Evolutionary conservation across 2,329 filamentous ascomycete genomes (phyloP).

Genomic region (Plenodomus tracheiphilus): DNA sequence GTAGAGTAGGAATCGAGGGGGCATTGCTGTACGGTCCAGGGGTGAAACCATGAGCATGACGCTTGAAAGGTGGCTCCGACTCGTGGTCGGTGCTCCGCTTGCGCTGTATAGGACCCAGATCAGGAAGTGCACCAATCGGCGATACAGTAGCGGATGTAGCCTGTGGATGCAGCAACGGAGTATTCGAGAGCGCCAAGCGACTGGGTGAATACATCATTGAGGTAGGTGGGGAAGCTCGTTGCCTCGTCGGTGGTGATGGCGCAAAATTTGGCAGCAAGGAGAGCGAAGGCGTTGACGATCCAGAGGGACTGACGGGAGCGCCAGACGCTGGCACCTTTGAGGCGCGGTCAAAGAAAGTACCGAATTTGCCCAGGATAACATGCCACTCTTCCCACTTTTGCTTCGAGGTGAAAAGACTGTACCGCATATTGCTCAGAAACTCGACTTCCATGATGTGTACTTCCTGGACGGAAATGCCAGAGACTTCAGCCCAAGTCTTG

Average conservation of each 20-base stretch:
- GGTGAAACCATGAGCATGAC: slow-evolving; percentile 45
- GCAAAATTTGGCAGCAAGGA: slow-evolving; percentile 49
- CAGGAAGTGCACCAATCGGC: slow-evolving; percentile 48
- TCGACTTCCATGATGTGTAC: slow-evolving; percentile 99
- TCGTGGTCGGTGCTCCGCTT: slow-evolving; percentile 63
- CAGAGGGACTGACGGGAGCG: slow-evolving; percentile 37
- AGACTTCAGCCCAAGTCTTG: slow-evolving; percentile 99
- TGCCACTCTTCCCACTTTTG: slow-evolving; percentile 89
- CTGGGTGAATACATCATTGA: slow-evolving; percentile 47
- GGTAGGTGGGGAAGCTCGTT: slow-evolving; percentile 56
- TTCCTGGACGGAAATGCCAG: slow-evolving; percentile 87
- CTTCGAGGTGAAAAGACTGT: slow-evolving; percentile 84
- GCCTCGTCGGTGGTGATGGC: slow-evolving; percentile 56
- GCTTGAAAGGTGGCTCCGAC: slow-evolving; percentile 62
- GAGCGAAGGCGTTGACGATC: slow-evolving; percentile 38
- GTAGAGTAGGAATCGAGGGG: slow-evolving; percentile 39
- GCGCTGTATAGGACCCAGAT: slow-evolving; percentile 47
- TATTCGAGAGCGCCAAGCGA: slow-evolving; percentile 47
- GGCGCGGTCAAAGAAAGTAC: slow-evolving; percentile 78
- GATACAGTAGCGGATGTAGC: slow-evolving; percentile 49
- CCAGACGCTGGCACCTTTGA: slow-evolving; percentile 51
- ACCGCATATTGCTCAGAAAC: slow-evolving; percentile 97
- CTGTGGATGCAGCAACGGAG: slow-evolving; percentile 45
- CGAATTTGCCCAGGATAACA: slow-evolving; percentile 77
- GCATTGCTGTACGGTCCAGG: slow-evolving; percentile 43